Base-by-base conservation (phyloP, 495 filamentous ascomycete species). In the Lasiosphaeriaceae sp. region DNA sequence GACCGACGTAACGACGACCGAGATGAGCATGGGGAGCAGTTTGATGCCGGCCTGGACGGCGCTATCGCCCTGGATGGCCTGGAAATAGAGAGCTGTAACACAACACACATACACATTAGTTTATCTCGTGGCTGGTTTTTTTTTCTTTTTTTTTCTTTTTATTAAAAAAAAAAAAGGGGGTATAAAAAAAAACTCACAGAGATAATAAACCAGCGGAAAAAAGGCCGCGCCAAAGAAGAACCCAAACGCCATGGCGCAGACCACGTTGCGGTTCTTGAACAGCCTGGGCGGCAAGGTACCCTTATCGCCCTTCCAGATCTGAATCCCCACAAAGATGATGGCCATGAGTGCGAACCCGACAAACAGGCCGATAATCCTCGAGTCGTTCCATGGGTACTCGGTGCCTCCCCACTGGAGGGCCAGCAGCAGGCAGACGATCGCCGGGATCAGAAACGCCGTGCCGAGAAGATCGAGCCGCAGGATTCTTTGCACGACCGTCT, bases 11-110 rank as follows among this genome's bases (percentile, higher is more conserved):
- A 92, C 54, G 41, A 89, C 84, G 2, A 86, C 77, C 9, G 75
- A 70, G 23, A 93, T 80, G 29, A 96, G 80, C 58, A 89, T 76
- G 0, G 92, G 92, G 6, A 96, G 74, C 19, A 86, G 87, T 66
- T 84, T 83, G 66, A 96, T 86, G 31, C 92, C 92, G 2, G 90
- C 91, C 47, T 84, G 73, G 16, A 86, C 82, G 19, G 92, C 88
- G 0, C 77, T 77, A 29, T 81, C 83, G 45, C 80, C 82, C 62
- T 92, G 86, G 74, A 96, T 85, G 19, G 89, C 88, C 65, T 97
- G 92, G 78, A 97, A 96, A 83, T 88, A 97, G 52, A 94, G 84
- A 0, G 92, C 73, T 75, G 56, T 16, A 16, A 16, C 4, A 41
- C n/a, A 16, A 14, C 6, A 41, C 47, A 24, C 11, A 9, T 11